phyloP scores from a whole-genome alignment of 2,329 filamentous ascomycete genomes.

The Metarhizium sp. region DNA sequence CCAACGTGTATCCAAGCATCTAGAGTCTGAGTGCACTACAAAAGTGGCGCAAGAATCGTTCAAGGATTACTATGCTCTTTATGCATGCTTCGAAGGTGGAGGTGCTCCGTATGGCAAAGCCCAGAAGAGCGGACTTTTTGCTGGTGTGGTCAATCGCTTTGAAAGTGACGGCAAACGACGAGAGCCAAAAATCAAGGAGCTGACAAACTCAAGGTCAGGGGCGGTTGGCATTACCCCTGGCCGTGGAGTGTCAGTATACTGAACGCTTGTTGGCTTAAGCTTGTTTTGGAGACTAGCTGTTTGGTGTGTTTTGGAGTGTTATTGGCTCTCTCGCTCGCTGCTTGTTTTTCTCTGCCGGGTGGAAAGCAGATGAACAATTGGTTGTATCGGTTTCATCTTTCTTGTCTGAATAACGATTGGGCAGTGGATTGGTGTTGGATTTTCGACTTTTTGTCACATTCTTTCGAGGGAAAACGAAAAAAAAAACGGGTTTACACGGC shows the following conservation, averaged over 20 bases:
- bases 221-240: not conserved
- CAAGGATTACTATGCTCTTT: too few relatives aligned
- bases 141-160: slow-evolving; percentile 1
- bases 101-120: slow-evolving; percentile 8
- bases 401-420: not conserved
- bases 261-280: slow-evolving; percentile 1
- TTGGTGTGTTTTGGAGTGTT: not conserved
- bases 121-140: slow-evolving; percentile 7
- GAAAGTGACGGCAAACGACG: slow-evolving; percentile 12
- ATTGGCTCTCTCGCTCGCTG: not conserved
- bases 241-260: slow-evolving; percentile 1
- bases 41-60: slow-evolving; percentile 38
- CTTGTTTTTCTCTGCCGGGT: not conserved
- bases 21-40: slow-evolving; percentile 38
- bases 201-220: slow-evolving; percentile 1
- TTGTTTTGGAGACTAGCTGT: not conserved
- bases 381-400: not conserved
- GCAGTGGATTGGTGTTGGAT: not conserved
- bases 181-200: slow-evolving; percentile 8
- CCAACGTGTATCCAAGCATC: slow-evolving; percentile 34
- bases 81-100: too few relatives aligned
- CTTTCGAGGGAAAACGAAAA: not conserved
- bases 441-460: not conserved
- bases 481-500: not conserved
- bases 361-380: not conserved